These are phyloP conservation scores for Aspergillus unguis DNA, from an alignment of 2,329 filamentous ascomycete genomes.

Conservation along the genomic window DNA sequence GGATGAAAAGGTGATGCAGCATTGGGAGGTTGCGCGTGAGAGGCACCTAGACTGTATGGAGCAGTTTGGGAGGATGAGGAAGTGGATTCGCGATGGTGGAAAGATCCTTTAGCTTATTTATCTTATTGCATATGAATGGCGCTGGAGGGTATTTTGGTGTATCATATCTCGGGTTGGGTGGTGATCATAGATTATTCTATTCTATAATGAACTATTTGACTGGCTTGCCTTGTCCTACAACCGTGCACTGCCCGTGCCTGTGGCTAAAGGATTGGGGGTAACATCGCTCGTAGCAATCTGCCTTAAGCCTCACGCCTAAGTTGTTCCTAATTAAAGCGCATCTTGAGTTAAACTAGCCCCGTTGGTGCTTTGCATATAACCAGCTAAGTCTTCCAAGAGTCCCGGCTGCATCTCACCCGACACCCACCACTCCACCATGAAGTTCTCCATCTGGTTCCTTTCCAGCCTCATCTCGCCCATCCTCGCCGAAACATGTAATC, in stretches of 20 bases:
- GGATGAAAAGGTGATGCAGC: conserved; percentile 43
- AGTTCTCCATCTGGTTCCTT: no score
- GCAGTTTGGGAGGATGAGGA: conserved; percentile 39
- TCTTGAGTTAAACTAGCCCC: no score
- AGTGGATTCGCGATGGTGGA: conserved; percentile 37
- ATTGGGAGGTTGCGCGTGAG: conserved; percentile 49
- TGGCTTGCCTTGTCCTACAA: background rate
- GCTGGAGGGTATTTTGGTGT: background rate
- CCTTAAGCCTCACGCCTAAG: no score
- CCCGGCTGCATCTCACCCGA: no score
- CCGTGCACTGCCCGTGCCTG: background rate
- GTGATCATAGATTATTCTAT: background rate
- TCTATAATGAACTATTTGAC: background rate
- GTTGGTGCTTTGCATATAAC: no score
- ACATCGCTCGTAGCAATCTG: no score
- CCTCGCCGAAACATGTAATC: no score
- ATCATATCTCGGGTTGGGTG: conserved; percentile 1
- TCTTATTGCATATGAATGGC: conserved; percentile 1
- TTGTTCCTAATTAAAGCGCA: no score
- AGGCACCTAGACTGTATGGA: conserved; percentile 43
- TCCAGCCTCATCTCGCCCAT: no score
- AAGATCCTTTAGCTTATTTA: conserved; percentile 15
- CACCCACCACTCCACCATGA: no score
- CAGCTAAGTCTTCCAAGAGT: no score
- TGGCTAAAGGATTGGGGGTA: no score